Evolutionary conservation across 2,329 filamentous ascomycete genomes (phyloP), one percentile per base, ranked within the genome.

Genomic region (Penicillium paneum): DNA sequence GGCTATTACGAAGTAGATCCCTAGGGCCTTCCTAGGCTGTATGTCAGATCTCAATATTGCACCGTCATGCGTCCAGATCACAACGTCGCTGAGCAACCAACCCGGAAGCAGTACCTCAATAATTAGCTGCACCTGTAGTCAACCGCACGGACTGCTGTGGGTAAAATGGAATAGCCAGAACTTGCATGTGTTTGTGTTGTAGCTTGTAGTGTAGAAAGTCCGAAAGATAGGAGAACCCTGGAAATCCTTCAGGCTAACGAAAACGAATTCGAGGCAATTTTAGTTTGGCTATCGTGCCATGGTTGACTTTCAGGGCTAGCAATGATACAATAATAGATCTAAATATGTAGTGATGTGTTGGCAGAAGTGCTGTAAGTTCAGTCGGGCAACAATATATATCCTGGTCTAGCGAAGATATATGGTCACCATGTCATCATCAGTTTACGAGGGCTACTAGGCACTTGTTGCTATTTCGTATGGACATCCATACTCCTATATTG

Each of bases 341-440:
- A 52, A 38, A 44, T 43, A 36, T 47, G 21, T 31, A 42, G 11
- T 56, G 61, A 62, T 64, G 62, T 45, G 62, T 48, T 64, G 62
- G 62, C 62, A 57, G 38, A 38, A 13, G 6, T 11, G 11, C 10
- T 21, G 32, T 26, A 39, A 6, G 34, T 11, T 11, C 13, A n/a
- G 47, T 59, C 54, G 52, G 58, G 56, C 60, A 59, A 36, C 56
- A 46, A 59, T 29, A 24, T 47, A 46, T 52, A 45, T 45, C 12
- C 24, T 8, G 2, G 13, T 21, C 24, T n/a, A 24, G 21, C 11
- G 6, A 8, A 13, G n/a, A 36, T 47, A 47, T 35, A 38, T 28
- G 10, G 21, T 21, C 6, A 7, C 6, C 7, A 35, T n/a, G 32
- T 1, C 32, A n/a, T 34, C 15, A 13, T 8, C 32, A 2, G 12